phyloP scores from a whole-genome alignment of 2,329 filamentous ascomycete species.

The Nemania sp. region DNA sequence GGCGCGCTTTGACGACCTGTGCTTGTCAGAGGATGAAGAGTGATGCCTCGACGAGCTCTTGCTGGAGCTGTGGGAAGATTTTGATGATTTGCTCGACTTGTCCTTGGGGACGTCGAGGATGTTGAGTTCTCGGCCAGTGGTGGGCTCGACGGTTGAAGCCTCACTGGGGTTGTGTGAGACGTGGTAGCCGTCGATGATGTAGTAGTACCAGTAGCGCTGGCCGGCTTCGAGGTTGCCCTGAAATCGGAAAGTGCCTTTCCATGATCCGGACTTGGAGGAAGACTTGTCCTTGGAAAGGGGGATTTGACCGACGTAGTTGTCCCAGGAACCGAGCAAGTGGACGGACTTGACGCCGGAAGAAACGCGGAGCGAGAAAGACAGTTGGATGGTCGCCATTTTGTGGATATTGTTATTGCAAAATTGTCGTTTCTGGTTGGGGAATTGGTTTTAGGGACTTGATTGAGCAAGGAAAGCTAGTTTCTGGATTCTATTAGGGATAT shows the following conservation, averaged over 20 bases:
- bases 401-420: constrained; percentile 46
- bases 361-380: constrained; percentile 94
- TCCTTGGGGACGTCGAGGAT: constrained; percentile 85
- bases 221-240: constrained; percentile 87
- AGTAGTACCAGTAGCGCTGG: constrained; percentile 99
- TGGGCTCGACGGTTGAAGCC: constrained; percentile 88
- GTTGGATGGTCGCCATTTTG: constrained; percentile 88
- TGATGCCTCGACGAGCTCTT: constrained; percentile 45
- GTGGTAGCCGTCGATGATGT: constrained; percentile 99
- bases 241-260: constrained; percentile 97
- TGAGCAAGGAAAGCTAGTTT: constrained; percentile 63
- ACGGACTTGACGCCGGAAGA: constrained; percentile 97
- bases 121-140: constrained; percentile 95
- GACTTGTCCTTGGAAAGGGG: constrained; percentile 87
- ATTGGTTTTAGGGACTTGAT: constrained; percentile 46
- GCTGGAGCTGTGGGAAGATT: constrained; percentile 53
- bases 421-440: constrained; percentile 44
- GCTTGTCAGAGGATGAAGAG: constrained; percentile 48
- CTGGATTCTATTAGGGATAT: constrained; percentile 49
- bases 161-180: constrained; percentile 94
- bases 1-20: constrained; percentile 53
- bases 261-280: constrained; percentile 84
- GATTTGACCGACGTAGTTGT: constrained; percentile 93
- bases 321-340: constrained; percentile 97
- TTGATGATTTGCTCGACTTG: constrained; percentile 47